A percentile compares a stretch with the other conserved stretches of the same genome.
These are phyloP conservation scores for Cornus controversa DNA, from an alignment of 148 eudicot species.

Conservation along the genomic window DNA sequence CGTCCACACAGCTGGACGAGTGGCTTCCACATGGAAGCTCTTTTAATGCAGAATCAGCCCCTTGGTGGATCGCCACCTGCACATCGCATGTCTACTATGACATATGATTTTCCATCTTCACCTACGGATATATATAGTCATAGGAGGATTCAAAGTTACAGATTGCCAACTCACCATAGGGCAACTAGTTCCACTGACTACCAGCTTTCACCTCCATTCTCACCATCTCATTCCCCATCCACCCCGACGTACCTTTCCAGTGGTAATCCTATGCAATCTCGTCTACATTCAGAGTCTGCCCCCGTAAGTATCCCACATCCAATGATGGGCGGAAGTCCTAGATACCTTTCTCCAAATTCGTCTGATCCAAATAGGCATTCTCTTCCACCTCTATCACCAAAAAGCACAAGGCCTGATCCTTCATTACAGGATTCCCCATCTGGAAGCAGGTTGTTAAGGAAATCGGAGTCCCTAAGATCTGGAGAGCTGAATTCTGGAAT, in stretches of 20 bases:
- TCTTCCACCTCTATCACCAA: constrained; percentile 85
- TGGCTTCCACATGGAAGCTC: constrained; percentile 52
- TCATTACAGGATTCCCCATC: constrained; percentile 75
- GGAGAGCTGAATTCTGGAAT: constrained; percentile 54
- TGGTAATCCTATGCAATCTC: constrained; percentile 51
- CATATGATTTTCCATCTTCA: constrained; percentile 46
- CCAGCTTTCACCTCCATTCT: constrained; percentile 88
- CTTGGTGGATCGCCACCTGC: constrained; percentile 59
- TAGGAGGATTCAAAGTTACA: constrained; percentile 55
- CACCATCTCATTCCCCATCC: constrained; percentile 82
- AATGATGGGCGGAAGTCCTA: constrained; percentile 69
- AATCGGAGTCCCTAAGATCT: constrained; percentile 48
- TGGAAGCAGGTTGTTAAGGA: constrained; percentile 63
- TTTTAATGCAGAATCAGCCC: constrained; percentile 40
- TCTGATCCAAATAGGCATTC: constrained; percentile 76
- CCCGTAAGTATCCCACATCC: constrained; percentile 89
- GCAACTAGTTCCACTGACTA: constrained; percentile 54
- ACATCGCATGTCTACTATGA: constrained; percentile 33
- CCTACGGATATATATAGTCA: constrained; percentile 52
- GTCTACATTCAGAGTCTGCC: constrained; percentile 64
- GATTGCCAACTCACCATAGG: constrained; percentile 41
- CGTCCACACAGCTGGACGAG: constrained; percentile 94
- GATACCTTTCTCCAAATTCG: constrained; percentile 79
- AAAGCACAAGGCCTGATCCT: constrained; percentile 50
- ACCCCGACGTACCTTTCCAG: constrained; percentile 53